Percentiles rank a stretch among this genome's conserved stretches.
These are phyloP conservation scores for Beta vulgaris DNA, from an alignment of 148 eudicot species.

Conservation along the genomic window DNA sequence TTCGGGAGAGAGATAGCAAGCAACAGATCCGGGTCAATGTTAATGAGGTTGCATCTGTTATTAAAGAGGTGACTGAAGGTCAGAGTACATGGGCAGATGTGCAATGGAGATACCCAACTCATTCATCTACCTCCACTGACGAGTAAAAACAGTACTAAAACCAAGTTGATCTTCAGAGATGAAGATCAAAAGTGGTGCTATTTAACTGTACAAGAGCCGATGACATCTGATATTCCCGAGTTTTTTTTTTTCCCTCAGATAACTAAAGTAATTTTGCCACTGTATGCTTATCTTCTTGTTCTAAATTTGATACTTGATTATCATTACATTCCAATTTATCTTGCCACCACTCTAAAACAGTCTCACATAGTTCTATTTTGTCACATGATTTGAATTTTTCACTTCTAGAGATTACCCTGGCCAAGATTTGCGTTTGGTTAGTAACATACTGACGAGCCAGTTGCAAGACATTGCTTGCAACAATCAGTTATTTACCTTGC, in stretches of 20 bases:
- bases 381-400: no score
- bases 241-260: not conserved
- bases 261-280: not conserved
- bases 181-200: not conserved
- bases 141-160: constrained; percentile 2
- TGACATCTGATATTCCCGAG: no score
- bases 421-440: no score
- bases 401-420: not conserved
- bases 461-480: no score
- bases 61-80: constrained; percentile 75
- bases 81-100: constrained; percentile 82
- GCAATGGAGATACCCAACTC: constrained; percentile 65
- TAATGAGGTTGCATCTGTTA: constrained; percentile 69
- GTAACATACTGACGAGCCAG: no score
- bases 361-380: not conserved
- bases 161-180: not conserved
- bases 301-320: not conserved
- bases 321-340: not conserved
- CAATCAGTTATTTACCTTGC: no score
- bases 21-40: constrained; percentile 70
- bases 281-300: not conserved
- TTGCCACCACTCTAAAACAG: not conserved
- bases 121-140: constrained; percentile 47
- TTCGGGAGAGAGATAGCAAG: constrained; percentile 88
- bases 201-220: not conserved